Base-by-base conservation (phyloP, 257 asterid species). In the Rubia yunnanensis region DNA sequence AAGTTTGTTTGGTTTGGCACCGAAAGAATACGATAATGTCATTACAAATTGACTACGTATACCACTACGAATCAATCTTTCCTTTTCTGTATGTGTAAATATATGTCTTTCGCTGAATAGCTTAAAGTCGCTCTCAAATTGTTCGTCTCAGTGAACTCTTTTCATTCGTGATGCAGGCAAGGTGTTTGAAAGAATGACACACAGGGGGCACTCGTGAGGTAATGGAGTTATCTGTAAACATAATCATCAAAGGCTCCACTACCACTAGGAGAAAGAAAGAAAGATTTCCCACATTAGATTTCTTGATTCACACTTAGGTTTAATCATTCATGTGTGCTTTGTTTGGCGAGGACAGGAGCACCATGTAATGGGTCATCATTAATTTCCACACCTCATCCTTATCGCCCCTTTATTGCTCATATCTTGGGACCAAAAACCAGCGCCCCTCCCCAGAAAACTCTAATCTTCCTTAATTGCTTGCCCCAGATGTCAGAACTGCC, bases 381-480 rank as follows among this genome's bases (percentile, higher is more conserved):
- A 84, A 72, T 69, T 70, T 80, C 76, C 77, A 69, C 67, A 74
- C 83, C 84, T 20, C 35, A 73, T 46, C 15, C 22, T 18, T 22
- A 7, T 38, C 54, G 31, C 27, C 26, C 52, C 38, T 57, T 57
- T 57, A 32, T 34, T 28, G 39, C 63, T 7, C 24, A 31, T 32
- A 26, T 56, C 78, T 84, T 75, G 86, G 79, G 77, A 78, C 70
- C 67, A 70, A 70, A 46, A 77, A 74, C 66, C 10, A 34, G 65
- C 75, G 74, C 69, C 74, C 65, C 76, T 59, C 50, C 79, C 76
- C 62, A 65, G 57, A 73, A 62, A 56, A 39, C 53, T 24, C 38
- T 55, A 76, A 73, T 76, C 27, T 64, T 60, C 44, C 77, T 75
- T 83, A 72, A 82, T 81, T 86, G 88, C 77, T 39, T 74, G 71